phyloP scores from a whole-genome alignment of 2,329 filamentous ascomycete genomes.

The Xylariales sp. region DNA sequence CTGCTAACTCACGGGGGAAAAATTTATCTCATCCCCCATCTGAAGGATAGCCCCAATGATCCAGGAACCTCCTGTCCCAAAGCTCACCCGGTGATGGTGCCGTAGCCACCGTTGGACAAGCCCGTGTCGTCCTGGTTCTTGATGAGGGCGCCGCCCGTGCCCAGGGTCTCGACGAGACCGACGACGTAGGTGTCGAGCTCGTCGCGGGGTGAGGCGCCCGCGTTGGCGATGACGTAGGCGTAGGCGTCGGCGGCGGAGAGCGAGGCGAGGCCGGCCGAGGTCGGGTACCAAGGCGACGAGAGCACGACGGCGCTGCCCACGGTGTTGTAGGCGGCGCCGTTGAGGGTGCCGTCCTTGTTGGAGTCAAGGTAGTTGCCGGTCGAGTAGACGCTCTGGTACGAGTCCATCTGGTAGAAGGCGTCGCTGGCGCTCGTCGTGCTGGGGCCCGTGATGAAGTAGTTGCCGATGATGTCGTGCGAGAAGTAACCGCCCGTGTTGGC shows the following conservation, averaged over 20 bases:
- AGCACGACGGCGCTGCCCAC: constrained; percentile 5
- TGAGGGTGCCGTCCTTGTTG: constrained; percentile 12
- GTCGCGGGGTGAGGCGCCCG: constrained; percentile 28
- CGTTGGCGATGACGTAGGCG: constrained; percentile 27
- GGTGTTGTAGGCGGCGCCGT: constrained; percentile 9
- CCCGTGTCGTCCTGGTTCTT: too few relatives aligned
- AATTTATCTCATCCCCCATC: too few relatives aligned
- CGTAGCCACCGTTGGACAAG: too few relatives aligned
- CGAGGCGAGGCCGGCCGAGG: constrained; percentile 13
- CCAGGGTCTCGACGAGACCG: too few relatives aligned
- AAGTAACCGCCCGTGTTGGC: constrained; percentile 13
- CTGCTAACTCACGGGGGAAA: too few relatives aligned
- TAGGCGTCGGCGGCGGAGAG: constrained; percentile 30
- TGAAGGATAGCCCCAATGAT: too few relatives aligned
- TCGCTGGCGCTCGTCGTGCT: constrained; percentile 30
- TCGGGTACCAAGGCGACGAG: constrained; percentile 13
- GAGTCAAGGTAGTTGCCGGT: constrained; percentile 35
- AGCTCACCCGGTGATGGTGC: too few relatives aligned
- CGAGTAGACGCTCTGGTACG: constrained; percentile 37
- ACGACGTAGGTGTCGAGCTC: constrained; percentile 21
- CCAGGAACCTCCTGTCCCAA: too few relatives aligned
- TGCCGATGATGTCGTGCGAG: constrained; percentile 33
- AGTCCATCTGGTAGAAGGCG: constrained; percentile 36
- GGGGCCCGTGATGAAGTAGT: constrained; percentile 40
- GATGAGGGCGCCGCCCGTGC: too few relatives aligned